Conservation (phyloP, 1,139 yeast genomes). For the Saccharomyces hybrid region DNA sequence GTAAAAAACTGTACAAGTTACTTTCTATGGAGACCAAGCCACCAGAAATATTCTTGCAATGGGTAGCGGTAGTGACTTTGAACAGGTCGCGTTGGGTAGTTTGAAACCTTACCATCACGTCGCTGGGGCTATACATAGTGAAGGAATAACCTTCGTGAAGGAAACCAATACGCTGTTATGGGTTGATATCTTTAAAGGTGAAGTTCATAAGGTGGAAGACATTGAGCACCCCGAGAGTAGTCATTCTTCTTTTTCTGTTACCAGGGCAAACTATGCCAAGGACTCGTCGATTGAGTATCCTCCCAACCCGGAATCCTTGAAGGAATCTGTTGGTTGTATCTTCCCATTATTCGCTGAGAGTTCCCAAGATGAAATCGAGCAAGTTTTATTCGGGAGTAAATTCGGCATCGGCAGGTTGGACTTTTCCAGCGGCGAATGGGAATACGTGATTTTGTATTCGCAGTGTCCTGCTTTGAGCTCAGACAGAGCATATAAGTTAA, state of each 20-base stretch:
- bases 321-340: constrained; percentile 51
- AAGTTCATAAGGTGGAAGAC: constrained; percentile 41
- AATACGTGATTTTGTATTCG: constrained; percentile 39
- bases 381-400: constrained; percentile 45
- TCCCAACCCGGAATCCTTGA: constrained; percentile 20
- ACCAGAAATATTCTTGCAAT: neutral
- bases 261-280: constrained; percentile 14
- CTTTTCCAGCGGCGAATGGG: constrained; percentile 39
- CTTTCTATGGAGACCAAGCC: neutral
- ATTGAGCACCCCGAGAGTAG: constrained; percentile 1
- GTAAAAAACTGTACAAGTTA: neutral
- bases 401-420: constrained; percentile 49
- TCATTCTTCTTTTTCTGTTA: constrained; percentile 38
- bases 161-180: constrained; percentile 52
- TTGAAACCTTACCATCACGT: constrained; percentile 13
- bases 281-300: constrained; percentile 15
- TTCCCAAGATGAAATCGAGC: constrained; percentile 33
- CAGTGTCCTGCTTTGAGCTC: constrained; percentile 31
- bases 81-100: constrained; percentile 4
- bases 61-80: neutral
- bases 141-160: constrained; percentile 59
- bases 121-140: constrained; percentile 48
- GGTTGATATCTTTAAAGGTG: constrained; percentile 60
- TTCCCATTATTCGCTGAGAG: constrained; percentile 46
- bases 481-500: constrained; percentile 35